Percentiles rank a stretch among this genome's conserved stretches.
These are phyloP conservation scores for Serendipita sp. DNA, from an alignment of 768 basidiomycete species.

Conservation along the genomic window DNA sequence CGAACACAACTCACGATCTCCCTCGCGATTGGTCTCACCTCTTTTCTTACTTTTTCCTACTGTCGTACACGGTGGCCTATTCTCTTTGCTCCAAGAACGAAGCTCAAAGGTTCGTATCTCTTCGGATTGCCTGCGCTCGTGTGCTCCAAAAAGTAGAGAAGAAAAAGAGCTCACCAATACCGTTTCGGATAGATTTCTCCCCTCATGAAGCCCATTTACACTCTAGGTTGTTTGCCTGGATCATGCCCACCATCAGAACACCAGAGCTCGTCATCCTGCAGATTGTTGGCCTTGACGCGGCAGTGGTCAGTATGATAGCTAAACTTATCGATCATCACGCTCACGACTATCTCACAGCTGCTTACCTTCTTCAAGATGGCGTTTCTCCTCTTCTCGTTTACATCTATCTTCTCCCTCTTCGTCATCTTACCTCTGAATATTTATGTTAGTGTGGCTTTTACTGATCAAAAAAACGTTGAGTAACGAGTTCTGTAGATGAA, in stretches of 20 bases:
- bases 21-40: constrained; percentile 53
- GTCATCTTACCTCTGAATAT: constrained; percentile 95
- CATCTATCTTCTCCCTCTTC: constrained; percentile 62
- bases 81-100: constrained; percentile 83
- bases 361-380: constrained; percentile 92
- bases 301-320: constrained; percentile 51
- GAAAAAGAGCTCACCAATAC: constrained; percentile 8
- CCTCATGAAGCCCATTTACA: constrained; percentile 85
- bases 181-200: constrained; percentile 54
- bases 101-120: constrained; percentile 78
- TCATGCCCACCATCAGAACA: constrained; percentile 76
- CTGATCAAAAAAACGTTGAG: not conserved
- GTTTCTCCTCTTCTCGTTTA: constrained; percentile 79
- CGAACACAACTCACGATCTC: constrained; percentile 73
- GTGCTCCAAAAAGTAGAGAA: not conserved
- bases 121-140: not conserved
- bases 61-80: constrained; percentile 78
- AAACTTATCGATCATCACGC: not conserved
- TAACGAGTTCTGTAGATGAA: constrained; percentile 37
- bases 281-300: constrained; percentile 93
- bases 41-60: constrained; percentile 81
- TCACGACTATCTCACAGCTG: constrained; percentile 34
- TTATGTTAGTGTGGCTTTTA: constrained; percentile 42
- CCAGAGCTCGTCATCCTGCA: constrained; percentile 90
- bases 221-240: constrained; percentile 87